phyloP scores from a whole-genome alignment of 768 basidiomycete species.

The Roridomyces roridus region DNA sequence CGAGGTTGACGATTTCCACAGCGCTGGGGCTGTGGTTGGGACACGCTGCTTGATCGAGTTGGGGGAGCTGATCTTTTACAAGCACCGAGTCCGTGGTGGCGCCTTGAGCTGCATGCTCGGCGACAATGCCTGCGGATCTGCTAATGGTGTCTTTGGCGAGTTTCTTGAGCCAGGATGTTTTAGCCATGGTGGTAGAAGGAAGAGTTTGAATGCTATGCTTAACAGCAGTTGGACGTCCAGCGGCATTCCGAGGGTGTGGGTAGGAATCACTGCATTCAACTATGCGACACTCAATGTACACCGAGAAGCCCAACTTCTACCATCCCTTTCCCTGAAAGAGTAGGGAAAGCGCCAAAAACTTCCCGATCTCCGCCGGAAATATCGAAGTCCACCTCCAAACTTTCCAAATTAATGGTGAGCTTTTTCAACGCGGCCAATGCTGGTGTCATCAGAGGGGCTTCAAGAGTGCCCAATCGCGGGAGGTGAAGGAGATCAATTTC shows the following conservation, averaged over 20 bases:
- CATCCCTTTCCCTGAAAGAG: neutral
- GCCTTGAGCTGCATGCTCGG: slow-evolving; percentile 33
- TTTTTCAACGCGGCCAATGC: slow-evolving; percentile 1
- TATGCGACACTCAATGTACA: neutral
- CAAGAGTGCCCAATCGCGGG: neutral
- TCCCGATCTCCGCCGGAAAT: slow-evolving; percentile 5
- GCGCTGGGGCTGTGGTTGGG: too few relatives aligned
- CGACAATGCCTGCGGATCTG: slow-evolving; percentile 30
- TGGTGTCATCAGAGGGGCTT: slow-evolving; percentile 2
- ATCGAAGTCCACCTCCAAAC: slow-evolving; percentile 4
- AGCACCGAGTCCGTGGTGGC: slow-evolving; percentile 38
- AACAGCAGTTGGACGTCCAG: neutral
- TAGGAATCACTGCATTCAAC: neutral
- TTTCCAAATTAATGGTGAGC: slow-evolving; percentile 5
- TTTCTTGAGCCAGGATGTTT: neutral
- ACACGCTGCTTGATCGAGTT: slow-evolving; percentile 21
- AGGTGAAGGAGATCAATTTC: slow-evolving; percentile 9
- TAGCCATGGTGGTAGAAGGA: slow-evolving; percentile 3
- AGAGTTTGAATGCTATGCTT: neutral
- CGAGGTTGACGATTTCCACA: too few relatives aligned
- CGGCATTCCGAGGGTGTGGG: too few relatives aligned
- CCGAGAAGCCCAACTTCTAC: slow-evolving; percentile 6
- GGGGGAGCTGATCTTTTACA: slow-evolving; percentile 32
- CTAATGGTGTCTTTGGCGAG: slow-evolving; percentile 14
- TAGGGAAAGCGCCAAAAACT: neutral